Percentiles rank a stretch among this genome's conserved stretches.
phyloP scores from a whole-genome alignment of 1,139 yeast genomes.

The Magnusiomyces sp. region DNA sequence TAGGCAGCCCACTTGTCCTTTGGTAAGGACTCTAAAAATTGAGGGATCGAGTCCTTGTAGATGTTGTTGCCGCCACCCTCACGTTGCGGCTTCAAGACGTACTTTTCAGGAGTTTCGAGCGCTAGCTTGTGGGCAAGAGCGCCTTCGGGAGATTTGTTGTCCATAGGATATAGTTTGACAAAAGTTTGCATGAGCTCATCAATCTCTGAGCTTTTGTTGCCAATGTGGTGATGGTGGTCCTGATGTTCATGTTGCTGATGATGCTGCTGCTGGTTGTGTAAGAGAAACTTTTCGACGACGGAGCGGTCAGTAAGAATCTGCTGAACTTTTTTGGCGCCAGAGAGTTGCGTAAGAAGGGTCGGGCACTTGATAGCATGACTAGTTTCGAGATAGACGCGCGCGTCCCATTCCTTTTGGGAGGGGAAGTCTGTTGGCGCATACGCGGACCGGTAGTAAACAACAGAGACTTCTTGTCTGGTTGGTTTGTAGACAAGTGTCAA shows the following conservation, averaged over 20 bases:
- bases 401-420: constrained; percentile 59
- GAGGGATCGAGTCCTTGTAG: constrained; percentile 77
- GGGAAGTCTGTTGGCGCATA: constrained; percentile 74
- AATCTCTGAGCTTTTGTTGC: constrained; percentile 31
- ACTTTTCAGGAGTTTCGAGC: constrained; percentile 54
- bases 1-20: constrained; percentile 81
- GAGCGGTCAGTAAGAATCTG: constrained; percentile 63
- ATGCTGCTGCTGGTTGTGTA: no score
- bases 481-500: constrained; percentile 39
- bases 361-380: constrained; percentile 87
- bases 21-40: constrained; percentile 51
- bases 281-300: constrained; percentile 38
- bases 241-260: no score
- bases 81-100: constrained; percentile 90
- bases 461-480: constrained; percentile 66
- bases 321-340: constrained; percentile 90
- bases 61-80: constrained; percentile 95
- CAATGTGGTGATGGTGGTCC: no score
- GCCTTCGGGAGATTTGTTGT: constrained; percentile 55
- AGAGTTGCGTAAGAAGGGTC: constrained; percentile 73
- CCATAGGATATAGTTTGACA: constrained; percentile 81
- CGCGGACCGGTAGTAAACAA: constrained; percentile 85
- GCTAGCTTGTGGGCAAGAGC: constrained; percentile 58
- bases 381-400: constrained; percentile 62
- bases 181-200: constrained; percentile 50